phyloP scores from a whole-genome alignment of 495 filamentous ascomycete species.

The Aspergillus homomorphus region DNA sequence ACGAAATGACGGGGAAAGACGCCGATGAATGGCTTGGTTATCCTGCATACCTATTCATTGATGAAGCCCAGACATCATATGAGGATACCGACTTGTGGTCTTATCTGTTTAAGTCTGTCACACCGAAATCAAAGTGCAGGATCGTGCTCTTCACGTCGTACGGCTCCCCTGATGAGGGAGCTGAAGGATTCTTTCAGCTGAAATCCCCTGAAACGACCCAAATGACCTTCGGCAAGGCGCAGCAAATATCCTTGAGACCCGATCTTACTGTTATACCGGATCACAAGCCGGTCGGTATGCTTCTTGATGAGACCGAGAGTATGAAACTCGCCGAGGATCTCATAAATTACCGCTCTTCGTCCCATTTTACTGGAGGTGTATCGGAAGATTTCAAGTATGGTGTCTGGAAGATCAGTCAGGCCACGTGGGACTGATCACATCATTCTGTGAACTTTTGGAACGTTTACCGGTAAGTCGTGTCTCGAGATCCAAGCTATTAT shows the following conservation, averaged over 20 bases:
- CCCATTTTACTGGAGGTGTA: slow-evolving; percentile 14
- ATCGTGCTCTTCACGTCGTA: slow-evolving; percentile 21
- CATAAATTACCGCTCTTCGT: slow-evolving; percentile 7
- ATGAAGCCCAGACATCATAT: slow-evolving; percentile 18
- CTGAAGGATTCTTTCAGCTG: neutral
- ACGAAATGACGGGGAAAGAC: slow-evolving; percentile 2
- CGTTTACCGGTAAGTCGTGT: slow-evolving; percentile 16
- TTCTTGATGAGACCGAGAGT: slow-evolving; percentile 16
- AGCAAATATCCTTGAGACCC: slow-evolving; percentile 19
- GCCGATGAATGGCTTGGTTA: slow-evolving; percentile 12
- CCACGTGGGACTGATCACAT: slow-evolving; percentile 18
- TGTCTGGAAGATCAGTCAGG: slow-evolving; percentile 16
- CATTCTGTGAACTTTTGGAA: slow-evolving; percentile 12
- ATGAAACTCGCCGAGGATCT: slow-evolving; percentile 14
- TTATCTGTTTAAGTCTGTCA: slow-evolving; percentile 17
- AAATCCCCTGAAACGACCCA: slow-evolving; percentile 8
- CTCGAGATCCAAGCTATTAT: neutral
- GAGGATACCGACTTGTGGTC: slow-evolving; percentile 15
- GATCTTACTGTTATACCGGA: neutral
- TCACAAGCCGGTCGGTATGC: slow-evolving; percentile 17
- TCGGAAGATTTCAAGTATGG: slow-evolving; percentile 18
- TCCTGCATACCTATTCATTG: slow-evolving; percentile 13
- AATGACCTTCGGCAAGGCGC: slow-evolving; percentile 9
- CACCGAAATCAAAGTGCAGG: neutral
- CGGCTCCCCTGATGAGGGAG: slow-evolving; percentile 14